Base-by-base conservation (phyloP, 192 early-diverging fungal species). In the Phycomyces blakesleeanus region DNA sequence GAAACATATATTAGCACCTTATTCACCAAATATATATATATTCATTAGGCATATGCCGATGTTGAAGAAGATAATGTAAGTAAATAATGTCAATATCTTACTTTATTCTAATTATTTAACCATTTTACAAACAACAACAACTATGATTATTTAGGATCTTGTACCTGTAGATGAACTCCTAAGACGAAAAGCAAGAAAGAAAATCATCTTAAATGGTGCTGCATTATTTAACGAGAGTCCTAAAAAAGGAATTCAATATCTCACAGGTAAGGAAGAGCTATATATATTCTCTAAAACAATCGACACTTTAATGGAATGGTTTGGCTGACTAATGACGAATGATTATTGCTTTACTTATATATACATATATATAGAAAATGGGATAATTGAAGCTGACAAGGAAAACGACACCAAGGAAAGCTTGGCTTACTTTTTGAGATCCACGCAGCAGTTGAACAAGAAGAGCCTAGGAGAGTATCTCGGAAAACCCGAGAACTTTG, bases 391-490 rank as follows among this genome's bases (percentile, higher is more conserved):
- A 29, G 22, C 77, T 51, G 73, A 83, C 64, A 38, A 66, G 6
- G 63, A 74, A n/a, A 61, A 68, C 27, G 75, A 85, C 38, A 66
- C 75, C 58, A 79, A 88, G 5, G 68, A 62, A 16, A 83, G 79
- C 37, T 64, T 96, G 21, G 93, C 94, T 14, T 40, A 49, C 11
- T 95, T 98, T 60, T 73, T 99, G 41, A 86, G 83, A 52, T 76
- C 79, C 18, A 92, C 94, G 20, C 89, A 93, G 5, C 86, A 83
- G n/a, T 72, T 99, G 37, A 91, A 90, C 78, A 98, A 98, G 68
- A 85, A 73, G 57, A 65, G 88, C 15, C 59, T 98, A 41, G 98
- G 96, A 55, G 94, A 95, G 61, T 98, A 87, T 72, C 63, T 98
- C 24, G 82, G 95, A 34, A 92, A 91, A 60, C 90, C 92, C 18